Percentiles rank a stretch among this genome's conserved stretches.
Evolutionary conservation across 2,329 filamentous ascomycete genomes (phyloP).

Genomic region (Penicillium expansum): DNA sequence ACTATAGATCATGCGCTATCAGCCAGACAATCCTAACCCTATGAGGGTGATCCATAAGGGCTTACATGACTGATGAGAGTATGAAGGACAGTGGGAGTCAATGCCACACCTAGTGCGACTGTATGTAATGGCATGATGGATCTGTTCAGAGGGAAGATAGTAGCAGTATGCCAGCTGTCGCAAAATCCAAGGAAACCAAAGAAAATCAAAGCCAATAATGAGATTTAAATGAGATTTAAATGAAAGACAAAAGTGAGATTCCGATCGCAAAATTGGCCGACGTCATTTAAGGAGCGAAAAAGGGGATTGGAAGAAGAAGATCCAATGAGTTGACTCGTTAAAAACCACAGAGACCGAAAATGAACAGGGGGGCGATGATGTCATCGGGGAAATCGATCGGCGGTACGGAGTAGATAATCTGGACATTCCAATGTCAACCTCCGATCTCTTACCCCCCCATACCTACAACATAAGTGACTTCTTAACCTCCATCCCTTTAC

Average conservation of each 20-base stretch:
- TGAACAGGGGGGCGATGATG: neutral
- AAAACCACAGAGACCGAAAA: neutral
- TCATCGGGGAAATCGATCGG: neutral
- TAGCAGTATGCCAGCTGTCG: neutral
- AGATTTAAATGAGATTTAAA: neutral
- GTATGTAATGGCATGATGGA: constrained; percentile 67
- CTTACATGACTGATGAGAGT: constrained; percentile 83
- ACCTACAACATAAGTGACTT: neutral
- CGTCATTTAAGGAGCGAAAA: neutral
- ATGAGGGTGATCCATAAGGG: constrained; percentile 10
- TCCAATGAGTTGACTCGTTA: neutral
- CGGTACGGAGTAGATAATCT: no score
- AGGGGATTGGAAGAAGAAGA: neutral
- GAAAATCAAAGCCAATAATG: neutral
- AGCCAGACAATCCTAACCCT: neutral
- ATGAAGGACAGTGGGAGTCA: constrained; percentile 82
- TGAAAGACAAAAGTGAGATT: neutral
- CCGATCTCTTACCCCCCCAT: neutral
- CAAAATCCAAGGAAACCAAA: neutral
- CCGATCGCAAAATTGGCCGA: neutral
- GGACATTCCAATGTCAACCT: neutral
- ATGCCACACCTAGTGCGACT: constrained; percentile 73
- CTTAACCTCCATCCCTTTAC: neutral
- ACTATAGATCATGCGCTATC: constrained; percentile 51
- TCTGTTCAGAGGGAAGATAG: constrained; percentile 2